Conservation (phyloP, 2,329 filamentous ascomycete species). For the Colletotrichum neosansevieriae region DNA sequence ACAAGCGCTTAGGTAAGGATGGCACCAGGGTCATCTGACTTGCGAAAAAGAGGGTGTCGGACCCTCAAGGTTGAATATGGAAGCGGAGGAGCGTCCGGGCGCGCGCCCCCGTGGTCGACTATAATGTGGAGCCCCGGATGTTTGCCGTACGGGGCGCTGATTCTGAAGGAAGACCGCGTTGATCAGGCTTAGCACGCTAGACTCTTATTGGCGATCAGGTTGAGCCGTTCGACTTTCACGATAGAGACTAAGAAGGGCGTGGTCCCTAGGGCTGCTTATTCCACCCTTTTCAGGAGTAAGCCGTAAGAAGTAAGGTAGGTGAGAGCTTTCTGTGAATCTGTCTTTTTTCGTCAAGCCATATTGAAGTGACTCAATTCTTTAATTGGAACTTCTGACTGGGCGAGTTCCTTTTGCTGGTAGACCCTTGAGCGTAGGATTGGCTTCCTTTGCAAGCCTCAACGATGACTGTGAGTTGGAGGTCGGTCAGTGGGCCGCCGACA, state of each 20-base stretch:
- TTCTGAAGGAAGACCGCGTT: not conserved
- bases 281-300: slow-evolving; percentile 13
- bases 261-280: slow-evolving; percentile 8
- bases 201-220: not conserved
- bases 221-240: slow-evolving; percentile 4
- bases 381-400: not conserved
- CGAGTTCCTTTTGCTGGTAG: not conserved
- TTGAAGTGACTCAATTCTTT: slow-evolving; percentile 1
- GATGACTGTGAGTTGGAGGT: slow-evolving; percentile 8
- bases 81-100: slow-evolving; percentile 1
- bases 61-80: slow-evolving; percentile 11
- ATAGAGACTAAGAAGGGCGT: not conserved
- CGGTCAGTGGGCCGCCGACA: slow-evolving; percentile 2
- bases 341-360: not conserved
- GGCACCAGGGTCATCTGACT: not conserved
- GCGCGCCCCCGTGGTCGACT: not conserved
- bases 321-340: not conserved
- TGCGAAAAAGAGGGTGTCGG: not conserved
- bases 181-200: not conserved
- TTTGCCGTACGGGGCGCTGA: not conserved
- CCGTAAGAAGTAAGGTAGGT: slow-evolving; percentile 9
- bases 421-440: slow-evolving; percentile 5
- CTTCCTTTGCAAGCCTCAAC: not conserved
- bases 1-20: not conserved
- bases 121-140: slow-evolving; percentile 6